These are phyloP conservation scores for Gorgonomyces haynaldii DNA, from an alignment of 192 early-diverging fungal genomes.

Conservation along the genomic window DNA sequence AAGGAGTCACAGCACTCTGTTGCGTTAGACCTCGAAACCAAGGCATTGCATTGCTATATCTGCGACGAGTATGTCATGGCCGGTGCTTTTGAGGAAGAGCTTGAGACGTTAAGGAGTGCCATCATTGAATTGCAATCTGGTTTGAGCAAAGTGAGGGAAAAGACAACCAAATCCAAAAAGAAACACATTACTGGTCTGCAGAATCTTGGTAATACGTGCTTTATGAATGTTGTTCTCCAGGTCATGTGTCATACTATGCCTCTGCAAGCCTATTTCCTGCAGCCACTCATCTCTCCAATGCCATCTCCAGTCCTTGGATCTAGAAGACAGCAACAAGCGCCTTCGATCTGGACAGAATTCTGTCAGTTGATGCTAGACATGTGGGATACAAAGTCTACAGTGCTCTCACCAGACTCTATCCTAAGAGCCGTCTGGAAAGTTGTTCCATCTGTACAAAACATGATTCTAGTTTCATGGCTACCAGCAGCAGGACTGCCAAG, in stretches of 20 bases:
- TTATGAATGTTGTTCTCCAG: slow-evolving; percentile 16
- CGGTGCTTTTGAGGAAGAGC: slow-evolving; percentile 5
- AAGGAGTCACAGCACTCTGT: slow-evolving; percentile 7
- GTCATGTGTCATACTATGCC: slow-evolving; percentile 10
- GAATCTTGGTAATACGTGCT: slow-evolving; percentile 20
- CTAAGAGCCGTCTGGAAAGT: slow-evolving; percentile 4
- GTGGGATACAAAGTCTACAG: slow-evolving; percentile 3
- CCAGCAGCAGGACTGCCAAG: slow-evolving; percentile 20
- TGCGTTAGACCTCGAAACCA: slow-evolving; percentile 11
- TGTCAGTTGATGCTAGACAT: slow-evolving; percentile 6
- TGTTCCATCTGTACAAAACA: too few relatives aligned
- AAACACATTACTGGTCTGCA: slow-evolving; percentile 13
- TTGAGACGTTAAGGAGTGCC: slow-evolving; percentile 6
- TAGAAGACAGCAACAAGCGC: background rate
- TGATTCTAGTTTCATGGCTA: slow-evolving; percentile 12
- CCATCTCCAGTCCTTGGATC: background rate
- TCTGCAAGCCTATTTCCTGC: slow-evolving; percentile 8
- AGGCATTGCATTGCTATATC: slow-evolving; percentile 13
- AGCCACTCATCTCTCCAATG: slow-evolving; percentile 5
- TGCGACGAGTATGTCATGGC: slow-evolving; percentile 16
- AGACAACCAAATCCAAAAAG: background rate
- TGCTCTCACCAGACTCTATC: slow-evolving; percentile 7
- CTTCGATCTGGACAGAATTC: slow-evolving; percentile 8
- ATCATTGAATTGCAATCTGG: slow-evolving; percentile 4
- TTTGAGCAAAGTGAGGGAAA: background rate